Base-by-base conservation (phyloP, 345 rosid species). In the Melastoma malabathricum region DNA sequence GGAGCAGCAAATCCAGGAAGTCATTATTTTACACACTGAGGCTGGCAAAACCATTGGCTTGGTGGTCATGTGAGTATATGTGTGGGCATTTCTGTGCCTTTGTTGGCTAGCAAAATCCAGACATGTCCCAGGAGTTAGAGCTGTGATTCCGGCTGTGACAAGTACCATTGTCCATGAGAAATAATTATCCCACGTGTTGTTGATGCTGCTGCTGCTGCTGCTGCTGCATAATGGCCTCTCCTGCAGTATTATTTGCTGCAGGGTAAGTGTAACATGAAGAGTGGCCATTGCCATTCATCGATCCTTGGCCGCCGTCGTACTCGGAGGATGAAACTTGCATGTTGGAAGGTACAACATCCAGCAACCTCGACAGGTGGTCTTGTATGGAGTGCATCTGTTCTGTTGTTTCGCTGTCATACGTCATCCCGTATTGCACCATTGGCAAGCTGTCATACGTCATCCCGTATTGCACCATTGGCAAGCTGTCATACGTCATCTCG, bases 191-290 rank as follows among this genome's bases (percentile, higher is more conserved):
- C 4, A 34, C 5, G 14, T 79, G 49, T 5, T 77, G 89, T 58
- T 34, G 41, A 9, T 34, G 89, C 60, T 34, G 41, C 10, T 34
- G 89, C 60, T 79, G 49, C 4, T 77, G 89, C 56, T 34, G 41
- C 10, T 34, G 89, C 60, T 79, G 94, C 80, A 75, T 65, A 15
- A 81, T 79, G 23, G 72, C 70, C 41, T 20, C 23, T 31, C 76
- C 82, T 43, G 66, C 63, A 54, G 78, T 67, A 15, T 77, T 81
- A 18, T 79, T 78, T 16, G 78, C 72, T 23, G 72, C 68, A 2
- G 44, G 9, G 10, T 41, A 34, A 17, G 44, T 22, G 15, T 31
- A 4, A 15, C 64, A 70, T 18, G 89, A 81, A 15, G 84, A 79
- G 51, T 62, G 79, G 27, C 81, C 80, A 15, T 72, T 77, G 31